Base-by-base conservation (phyloP, 768 basidiomycete species). In the Strobilomyces echinocephalus region DNA sequence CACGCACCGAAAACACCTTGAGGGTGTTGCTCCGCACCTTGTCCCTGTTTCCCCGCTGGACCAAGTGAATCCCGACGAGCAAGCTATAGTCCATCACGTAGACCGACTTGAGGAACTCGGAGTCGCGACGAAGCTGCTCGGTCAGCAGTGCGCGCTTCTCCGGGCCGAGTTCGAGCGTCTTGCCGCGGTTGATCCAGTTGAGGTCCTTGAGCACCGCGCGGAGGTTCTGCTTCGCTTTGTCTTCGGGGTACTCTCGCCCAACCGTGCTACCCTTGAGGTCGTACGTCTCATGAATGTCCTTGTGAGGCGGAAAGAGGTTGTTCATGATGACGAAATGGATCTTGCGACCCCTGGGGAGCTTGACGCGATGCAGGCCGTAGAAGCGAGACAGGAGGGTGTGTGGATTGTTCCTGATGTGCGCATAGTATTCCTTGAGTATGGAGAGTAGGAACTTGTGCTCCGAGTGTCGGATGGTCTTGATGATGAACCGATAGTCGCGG, bases 241-340 rank as follows among this genome's bases (percentile, higher is more conserved):
- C 91, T 66, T 95, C 94, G 1, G 93, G 79, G 58, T 92, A 94
- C 69, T 84, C 77, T 24, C 95, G 76, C 0, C 95, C 95, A 2
- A 95, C 83, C 0, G 95, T 94, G 44, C 88, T 91, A 2, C 95
- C 95, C 68, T 99, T 98, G 60, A 98, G 78, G 69, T 99, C 95
- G 65, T 89, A 98, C 30, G 95, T 95, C 75, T 97, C 97, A 71
- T 99, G 97, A 40, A 98, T 79, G 68, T 99, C 97, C 59, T 92
- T 85, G 72, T 98, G 95, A 0, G 97, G 88, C 0, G 97, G 95
- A 73, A 99, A 97, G 28, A 99, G 79, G 69, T 99, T 99, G 76
- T 98, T 99, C 94, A 98, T 97, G 72, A 99, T 97, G 51, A 98
- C 93, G 66, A 99, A 99, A 69, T 99, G 97, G 49, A 99, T 99